Conservation (phyloP, 257 asterid species). For the Solanum dulcamara region DNA sequence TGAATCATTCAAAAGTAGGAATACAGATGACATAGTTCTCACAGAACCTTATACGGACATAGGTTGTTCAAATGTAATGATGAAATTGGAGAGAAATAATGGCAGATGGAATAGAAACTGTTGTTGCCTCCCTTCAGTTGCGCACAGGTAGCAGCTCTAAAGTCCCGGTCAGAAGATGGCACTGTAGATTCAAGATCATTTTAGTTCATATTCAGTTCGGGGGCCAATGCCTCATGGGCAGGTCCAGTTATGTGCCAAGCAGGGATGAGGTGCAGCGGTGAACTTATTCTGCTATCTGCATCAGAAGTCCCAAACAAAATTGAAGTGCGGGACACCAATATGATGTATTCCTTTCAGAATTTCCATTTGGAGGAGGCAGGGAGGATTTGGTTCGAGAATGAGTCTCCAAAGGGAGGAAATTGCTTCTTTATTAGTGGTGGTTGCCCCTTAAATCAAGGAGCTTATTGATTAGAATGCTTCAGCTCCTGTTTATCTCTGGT, state of each 20-base stretch:
- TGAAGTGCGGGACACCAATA: background rate
- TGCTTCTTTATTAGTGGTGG: background rate
- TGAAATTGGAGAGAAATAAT: background rate
- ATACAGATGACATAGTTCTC: background rate
- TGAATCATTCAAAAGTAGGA: background rate
- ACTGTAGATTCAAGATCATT: background rate
- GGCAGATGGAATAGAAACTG: background rate
- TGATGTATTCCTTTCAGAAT: background rate
- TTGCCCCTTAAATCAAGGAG: background rate
- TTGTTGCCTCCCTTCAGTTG: background rate
- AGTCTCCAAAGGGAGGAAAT: background rate
- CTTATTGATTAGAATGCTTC: background rate
- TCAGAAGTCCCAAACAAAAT: background rate
- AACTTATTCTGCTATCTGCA: background rate
- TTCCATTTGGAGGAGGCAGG: background rate
- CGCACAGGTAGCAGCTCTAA: background rate
- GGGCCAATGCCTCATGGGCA: background rate
- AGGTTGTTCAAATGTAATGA: background rate
- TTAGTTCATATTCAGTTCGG: background rate
- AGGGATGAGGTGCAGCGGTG: background rate
- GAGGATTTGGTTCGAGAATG: background rate
- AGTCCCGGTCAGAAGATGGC: background rate
- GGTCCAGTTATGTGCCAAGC: background rate
- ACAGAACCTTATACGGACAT: background rate
- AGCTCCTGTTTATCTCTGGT: background rate